Conservation (phyloP, 345 rosid species). For the Ailanthus altissimus region DNA sequence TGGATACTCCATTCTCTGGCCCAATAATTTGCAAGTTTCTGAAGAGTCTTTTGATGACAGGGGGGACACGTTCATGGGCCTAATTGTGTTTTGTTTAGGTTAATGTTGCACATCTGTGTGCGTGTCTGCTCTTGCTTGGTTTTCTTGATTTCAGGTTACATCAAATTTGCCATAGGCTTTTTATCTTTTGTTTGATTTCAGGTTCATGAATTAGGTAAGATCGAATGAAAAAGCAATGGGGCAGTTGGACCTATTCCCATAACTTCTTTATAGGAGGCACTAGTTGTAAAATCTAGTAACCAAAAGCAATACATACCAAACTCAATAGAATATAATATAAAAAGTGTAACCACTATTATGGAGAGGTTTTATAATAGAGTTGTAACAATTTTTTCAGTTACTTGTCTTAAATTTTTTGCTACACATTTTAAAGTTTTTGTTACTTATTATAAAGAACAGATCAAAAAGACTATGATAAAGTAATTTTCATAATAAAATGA, state of each 20-base stretch:
- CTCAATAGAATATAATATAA: not conserved
- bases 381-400: too few relatives aligned
- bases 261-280: not conserved
- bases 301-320: not conserved
- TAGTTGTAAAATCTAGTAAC: not conserved
- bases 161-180: not conserved
- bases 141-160: not conserved
- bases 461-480: too few relatives aligned
- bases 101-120: not conserved
- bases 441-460: too few relatives aligned
- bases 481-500: too few relatives aligned
- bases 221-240: not conserved
- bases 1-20: not conserved
- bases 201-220: not conserved
- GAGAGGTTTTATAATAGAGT: too few relatives aligned
- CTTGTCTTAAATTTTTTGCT: too few relatives aligned
- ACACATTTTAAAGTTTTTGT: too few relatives aligned
- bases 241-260: conserved; percentile 10
- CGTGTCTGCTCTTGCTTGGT: not conserved
- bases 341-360: not conserved
- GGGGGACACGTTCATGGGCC: conserved; percentile 7
- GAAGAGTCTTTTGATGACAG: not conserved
- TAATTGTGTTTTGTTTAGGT: not conserved
- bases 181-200: not conserved
- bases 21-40: not conserved